Percentiles rank a stretch among this genome's conserved stretches.
These are phyloP conservation scores for Colletotrichum brevisporum DNA, from an alignment of 2,329 filamentous ascomycete genomes.

Conservation along the genomic window DNA sequence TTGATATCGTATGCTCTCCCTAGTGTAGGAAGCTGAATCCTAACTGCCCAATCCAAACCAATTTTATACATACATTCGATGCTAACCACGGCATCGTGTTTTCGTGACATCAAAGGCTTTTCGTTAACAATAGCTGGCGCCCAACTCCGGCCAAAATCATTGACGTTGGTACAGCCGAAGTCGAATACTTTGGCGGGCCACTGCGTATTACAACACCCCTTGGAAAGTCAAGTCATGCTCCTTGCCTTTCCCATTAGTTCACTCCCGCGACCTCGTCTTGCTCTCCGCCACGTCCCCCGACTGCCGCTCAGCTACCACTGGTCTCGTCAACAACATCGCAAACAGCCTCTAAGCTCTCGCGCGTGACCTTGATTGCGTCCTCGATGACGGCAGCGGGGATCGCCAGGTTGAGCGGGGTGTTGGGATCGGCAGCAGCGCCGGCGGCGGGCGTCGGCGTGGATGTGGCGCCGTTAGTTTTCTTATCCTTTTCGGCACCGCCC, in stretches of 20 bases:
- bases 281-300: neutral
- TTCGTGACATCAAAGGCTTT: constrained; percentile 9
- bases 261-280: neutral
- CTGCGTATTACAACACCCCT: neutral
- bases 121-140: constrained; percentile 8
- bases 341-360: constrained; percentile 70
- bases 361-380: constrained; percentile 72
- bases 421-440: constrained; percentile 35
- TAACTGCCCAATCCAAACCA: constrained; percentile 8
- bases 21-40: constrained; percentile 3
- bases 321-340: constrained; percentile 55
- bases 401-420: constrained; percentile 60
- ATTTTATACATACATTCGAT: constrained; percentile 19
- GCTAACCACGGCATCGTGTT: constrained; percentile 11
- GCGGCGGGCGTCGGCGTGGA: constrained; percentile 26
- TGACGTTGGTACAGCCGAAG: neutral
- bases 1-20: constrained; percentile 25
- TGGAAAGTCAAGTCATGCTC: neutral
- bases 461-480: constrained; percentile 36
- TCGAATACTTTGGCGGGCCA: neutral
- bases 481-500: constrained; percentile 18
- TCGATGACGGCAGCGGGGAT: constrained; percentile 72
- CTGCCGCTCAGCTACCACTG: constrained; percentile 8
- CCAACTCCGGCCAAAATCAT: neutral
- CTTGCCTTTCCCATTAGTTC: neutral